Conservation (phyloP, 257 asterid species). For the Gentiana macrophylla region DNA sequence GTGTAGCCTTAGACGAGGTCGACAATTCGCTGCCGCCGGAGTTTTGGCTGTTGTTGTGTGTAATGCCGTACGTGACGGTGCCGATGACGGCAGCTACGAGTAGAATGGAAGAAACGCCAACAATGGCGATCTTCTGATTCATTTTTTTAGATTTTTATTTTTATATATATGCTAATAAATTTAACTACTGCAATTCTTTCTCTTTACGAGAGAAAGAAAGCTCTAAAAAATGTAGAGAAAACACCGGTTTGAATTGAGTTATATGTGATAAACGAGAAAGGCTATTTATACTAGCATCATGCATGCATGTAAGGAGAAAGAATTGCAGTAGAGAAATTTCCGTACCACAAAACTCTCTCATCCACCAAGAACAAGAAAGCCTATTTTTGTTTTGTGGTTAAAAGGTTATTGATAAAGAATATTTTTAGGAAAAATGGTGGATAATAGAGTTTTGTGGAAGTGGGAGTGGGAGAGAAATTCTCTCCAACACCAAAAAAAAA, state of each 20-base stretch:
- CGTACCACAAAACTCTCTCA: no score
- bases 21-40: background rate
- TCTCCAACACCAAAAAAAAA: no score
- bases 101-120: slow-evolving; percentile 21
- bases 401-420: background rate
- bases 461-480: background rate
- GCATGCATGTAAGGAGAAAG: no score
- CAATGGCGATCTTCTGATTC: slow-evolving; percentile 11
- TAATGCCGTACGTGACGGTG: slow-evolving; percentile 1
- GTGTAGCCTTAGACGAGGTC: slow-evolving; percentile 13
- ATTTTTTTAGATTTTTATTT: background rate
- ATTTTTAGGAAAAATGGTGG: background rate
- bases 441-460: background rate
- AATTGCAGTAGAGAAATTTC: no score
- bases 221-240: background rate
- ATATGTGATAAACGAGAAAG: no score
- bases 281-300: no score
- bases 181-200: background rate
- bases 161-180: background rate
- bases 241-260: background rate
- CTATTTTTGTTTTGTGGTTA: background rate
- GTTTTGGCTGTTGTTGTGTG: background rate
- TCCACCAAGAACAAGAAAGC: no score
- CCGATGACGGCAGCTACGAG: slow-evolving; percentile 25
- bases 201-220: slow-evolving; percentile 6